A percentile compares a stretch with the other conserved stretches of the same genome.
Conservation (phyloP, 2,329 filamentous ascomycete genomes). For the Fusarium circinatum region DNA sequence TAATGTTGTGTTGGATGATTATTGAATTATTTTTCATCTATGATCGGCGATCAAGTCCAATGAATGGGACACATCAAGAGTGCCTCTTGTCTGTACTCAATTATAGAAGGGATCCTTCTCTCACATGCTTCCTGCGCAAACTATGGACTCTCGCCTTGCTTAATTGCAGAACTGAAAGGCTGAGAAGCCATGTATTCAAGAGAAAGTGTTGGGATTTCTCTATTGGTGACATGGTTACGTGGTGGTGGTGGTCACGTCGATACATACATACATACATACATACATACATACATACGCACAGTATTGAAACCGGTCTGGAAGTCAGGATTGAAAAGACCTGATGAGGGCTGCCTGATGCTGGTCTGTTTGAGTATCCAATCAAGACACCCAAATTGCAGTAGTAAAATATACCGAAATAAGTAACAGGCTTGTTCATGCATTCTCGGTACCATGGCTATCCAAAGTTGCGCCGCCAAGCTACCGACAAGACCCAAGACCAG, state of each 20-base stretch:
- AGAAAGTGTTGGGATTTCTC: not conserved
- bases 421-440: conserved; percentile 3
- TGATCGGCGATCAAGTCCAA: not conserved
- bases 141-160: not conserved
- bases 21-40: not conserved
- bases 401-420: conserved; percentile 22
- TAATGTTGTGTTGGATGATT: not conserved
- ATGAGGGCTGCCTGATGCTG: conserved; percentile 12
- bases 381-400: conserved; percentile 29
- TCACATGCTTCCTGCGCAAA: not conserved
- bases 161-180: not conserved
- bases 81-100: not conserved
- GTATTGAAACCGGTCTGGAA: conserved; percentile 6
- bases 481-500: conserved; percentile 24
- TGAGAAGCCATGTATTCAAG: conserved; percentile 2
- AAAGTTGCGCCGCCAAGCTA: conserved; percentile 25
- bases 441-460: conserved; percentile 30
- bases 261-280: not conserved
- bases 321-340: conserved; percentile 26
- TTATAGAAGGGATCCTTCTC: not conserved
- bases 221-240: not conserved
- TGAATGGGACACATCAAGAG: not conserved
- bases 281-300: not conserved
- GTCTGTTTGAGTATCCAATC: conserved; percentile 29
- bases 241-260: conserved; percentile 1